phyloP scores from a whole-genome alignment of 202 grass and related monocot genomes.

The Brachypodium distachyon region DNA sequence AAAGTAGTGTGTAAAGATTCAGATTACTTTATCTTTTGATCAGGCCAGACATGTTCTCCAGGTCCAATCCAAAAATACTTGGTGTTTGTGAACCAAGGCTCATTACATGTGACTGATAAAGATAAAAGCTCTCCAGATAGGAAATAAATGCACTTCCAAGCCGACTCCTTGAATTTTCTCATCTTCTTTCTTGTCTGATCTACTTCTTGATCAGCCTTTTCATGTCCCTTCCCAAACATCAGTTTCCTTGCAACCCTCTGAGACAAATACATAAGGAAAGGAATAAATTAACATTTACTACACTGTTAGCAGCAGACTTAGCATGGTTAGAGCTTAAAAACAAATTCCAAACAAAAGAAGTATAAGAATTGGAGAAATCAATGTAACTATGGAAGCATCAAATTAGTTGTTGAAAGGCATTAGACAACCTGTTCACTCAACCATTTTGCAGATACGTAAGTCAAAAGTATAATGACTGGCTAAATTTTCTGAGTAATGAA shows the following conservation, averaged over 20 bases:
- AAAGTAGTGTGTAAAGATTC: not conserved
- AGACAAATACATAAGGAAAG: not conserved
- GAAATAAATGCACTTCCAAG: constrained; percentile 96
- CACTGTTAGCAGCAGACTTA: not conserved
- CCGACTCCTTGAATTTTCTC: constrained; percentile 89
- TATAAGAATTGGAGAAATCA: not conserved
- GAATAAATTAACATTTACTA: not conserved
- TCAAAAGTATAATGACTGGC: not conserved
- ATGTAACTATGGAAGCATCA: not conserved
- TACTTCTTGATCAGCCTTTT: constrained; percentile 20
- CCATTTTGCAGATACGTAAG: not conserved
- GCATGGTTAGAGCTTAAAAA: not conserved
- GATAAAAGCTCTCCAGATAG: constrained; percentile 74
- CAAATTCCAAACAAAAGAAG: not conserved
- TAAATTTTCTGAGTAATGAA: not conserved
- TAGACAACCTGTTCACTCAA: not conserved
- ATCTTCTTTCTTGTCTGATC: constrained; percentile 66
- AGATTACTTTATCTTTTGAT: constrained; percentile 92
- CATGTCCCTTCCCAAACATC: constrained; percentile 44
- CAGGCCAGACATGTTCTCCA: constrained; percentile 84
- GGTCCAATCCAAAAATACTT: constrained; percentile 86
- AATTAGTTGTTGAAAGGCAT: not conserved
- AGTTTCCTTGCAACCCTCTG: constrained; percentile 44
- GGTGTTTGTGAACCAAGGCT: constrained; percentile 90
- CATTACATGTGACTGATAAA: constrained; percentile 64